phyloP scores from a whole-genome alignment of 2,329 filamentous ascomycete genomes.

The Fusarium illudens region DNA sequence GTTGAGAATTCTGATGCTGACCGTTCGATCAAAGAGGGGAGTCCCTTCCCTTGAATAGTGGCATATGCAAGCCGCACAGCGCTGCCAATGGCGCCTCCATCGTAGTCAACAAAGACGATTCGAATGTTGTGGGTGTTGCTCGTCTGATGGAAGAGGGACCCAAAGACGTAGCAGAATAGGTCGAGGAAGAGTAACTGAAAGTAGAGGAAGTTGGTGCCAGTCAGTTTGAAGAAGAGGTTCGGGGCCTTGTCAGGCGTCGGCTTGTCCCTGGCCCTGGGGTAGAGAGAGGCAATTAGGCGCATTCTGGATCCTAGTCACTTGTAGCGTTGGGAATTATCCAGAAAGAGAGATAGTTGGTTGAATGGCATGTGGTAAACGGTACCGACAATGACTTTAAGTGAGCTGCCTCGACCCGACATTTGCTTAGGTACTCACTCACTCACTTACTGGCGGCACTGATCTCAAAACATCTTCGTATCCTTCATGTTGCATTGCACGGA shows the following conservation, averaged over 20 bases:
- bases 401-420: not conserved
- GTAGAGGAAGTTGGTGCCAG: slow-evolving; percentile 24
- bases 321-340: not conserved
- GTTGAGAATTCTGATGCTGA: slow-evolving; percentile 15
- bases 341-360: not conserved
- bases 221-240: slow-evolving; percentile 21
- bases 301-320: not conserved
- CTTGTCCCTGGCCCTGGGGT: not conserved
- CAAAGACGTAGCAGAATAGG: slow-evolving; percentile 38
- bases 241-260: not conserved
- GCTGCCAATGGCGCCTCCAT: slow-evolving; percentile 32
- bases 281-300: not conserved
- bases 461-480: no score
- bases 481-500: no score
- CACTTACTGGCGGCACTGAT: no score
- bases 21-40: slow-evolving; percentile 29
- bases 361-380: not conserved
- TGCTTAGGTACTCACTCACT: not conserved
- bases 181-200: slow-evolving; percentile 53
- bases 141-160: slow-evolving; percentile 31
- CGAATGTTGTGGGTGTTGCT: slow-evolving; percentile 24
- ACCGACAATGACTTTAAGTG: not conserved
- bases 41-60: slow-evolving; percentile 18
- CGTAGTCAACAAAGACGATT: slow-evolving; percentile 39
- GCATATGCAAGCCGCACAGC: slow-evolving; percentile 34